These are phyloP conservation scores for Dittrichia graveolens DNA, from an alignment of 129 eudicot species.

Conservation along the genomic window DNA sequence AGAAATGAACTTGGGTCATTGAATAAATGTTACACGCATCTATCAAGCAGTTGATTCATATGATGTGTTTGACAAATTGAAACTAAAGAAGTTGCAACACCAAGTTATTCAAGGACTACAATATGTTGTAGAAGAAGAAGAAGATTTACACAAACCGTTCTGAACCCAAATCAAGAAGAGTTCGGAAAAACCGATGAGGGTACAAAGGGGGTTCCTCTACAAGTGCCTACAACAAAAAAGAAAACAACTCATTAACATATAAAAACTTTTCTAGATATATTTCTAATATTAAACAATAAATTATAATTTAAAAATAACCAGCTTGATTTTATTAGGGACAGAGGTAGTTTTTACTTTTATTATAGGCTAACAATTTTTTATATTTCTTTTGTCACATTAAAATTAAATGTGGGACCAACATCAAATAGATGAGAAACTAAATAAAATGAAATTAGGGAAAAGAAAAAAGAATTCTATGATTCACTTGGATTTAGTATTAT, in stretches of 20 bases:
- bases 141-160: slow-evolving; percentile 51
- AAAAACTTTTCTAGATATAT: no score
- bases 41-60: not conserved
- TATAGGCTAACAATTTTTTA: no score
- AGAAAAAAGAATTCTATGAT: no score
- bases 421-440: not conserved
- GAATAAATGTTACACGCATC: not conserved
- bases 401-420: not conserved
- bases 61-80: slow-evolving; percentile 7
- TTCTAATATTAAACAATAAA: no score
- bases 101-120: slow-evolving; percentile 14
- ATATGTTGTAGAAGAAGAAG: not conserved
- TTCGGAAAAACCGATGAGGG: slow-evolving; percentile 84
- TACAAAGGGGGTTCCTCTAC: slow-evolving; percentile 88
- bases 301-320: not conserved
- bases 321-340: not conserved
- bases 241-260: not conserved
- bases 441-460: not conserved
- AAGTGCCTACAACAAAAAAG: slow-evolving; percentile 56
- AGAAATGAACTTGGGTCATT: not conserved
- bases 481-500: no score
- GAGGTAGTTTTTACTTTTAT: not conserved
- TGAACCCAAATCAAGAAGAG: slow-evolving; percentile 71
- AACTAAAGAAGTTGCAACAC: slow-evolving; percentile 15
- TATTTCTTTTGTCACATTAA: no score